phyloP scores from a whole-genome alignment of 192 early-diverging fungal genomes.

The Backusella westeae region DNA sequence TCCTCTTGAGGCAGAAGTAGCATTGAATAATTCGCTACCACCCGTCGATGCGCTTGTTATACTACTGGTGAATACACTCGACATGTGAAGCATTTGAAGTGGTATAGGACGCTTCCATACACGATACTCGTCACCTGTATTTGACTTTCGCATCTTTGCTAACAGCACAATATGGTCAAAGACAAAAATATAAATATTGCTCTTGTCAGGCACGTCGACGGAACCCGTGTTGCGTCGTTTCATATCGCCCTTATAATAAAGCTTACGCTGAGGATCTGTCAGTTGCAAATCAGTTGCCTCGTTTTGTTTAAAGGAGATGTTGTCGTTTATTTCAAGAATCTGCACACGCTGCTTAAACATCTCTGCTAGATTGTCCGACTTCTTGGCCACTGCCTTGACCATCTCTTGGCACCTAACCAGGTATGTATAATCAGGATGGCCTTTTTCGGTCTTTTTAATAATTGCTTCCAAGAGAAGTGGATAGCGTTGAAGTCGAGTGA shows the following conservation, averaged over 20 bases:
- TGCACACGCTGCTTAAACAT: constrained; percentile 19
- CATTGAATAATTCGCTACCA: background rate
- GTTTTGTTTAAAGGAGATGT: constrained; percentile 25
- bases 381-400: background rate
- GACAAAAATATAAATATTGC: constrained; percentile 74
- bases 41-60: background rate
- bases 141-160: constrained; percentile 63
- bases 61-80: background rate
- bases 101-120: constrained; percentile 76
- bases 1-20: background rate
- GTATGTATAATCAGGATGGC: constrained; percentile 72
- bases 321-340: constrained; percentile 27
- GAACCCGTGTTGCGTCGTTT: constrained; percentile 40
- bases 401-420: constrained; percentile 37
- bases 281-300: constrained; percentile 67
- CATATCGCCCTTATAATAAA: constrained; percentile 78
- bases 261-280: constrained; percentile 63
- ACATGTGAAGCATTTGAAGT: constrained; percentile 59
- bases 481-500: constrained; percentile 85
- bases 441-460: constrained; percentile 79
- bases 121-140: constrained; percentile 58
- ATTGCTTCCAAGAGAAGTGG: constrained; percentile 80
- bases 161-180: constrained; percentile 87
- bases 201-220: constrained; percentile 49
- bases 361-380: background rate